Evolutionary conservation across 371 early-diverging fungal genomes (phyloP).

Genomic region (Mucor plumbeus): DNA sequence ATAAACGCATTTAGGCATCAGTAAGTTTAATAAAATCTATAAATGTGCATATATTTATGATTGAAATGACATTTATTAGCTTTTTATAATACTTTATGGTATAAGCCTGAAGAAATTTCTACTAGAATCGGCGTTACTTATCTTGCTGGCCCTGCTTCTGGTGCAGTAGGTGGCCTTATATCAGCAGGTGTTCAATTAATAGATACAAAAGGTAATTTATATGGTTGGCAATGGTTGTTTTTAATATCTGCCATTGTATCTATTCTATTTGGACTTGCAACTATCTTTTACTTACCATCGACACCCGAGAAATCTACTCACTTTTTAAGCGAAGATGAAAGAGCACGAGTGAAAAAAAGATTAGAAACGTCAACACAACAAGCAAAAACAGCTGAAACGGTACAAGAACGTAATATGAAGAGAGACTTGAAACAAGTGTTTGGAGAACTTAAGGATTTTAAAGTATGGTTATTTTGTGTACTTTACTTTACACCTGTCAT

Average conservation of each 20-base stretch:
- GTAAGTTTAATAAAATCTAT: constrained; percentile 21
- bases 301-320: constrained; percentile 47
- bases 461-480: constrained; percentile 50
- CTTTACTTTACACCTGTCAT: constrained; percentile 58
- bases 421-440: constrained; percentile 28
- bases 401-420: constrained; percentile 18
- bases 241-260: constrained; percentile 46
- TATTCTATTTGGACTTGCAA: constrained; percentile 45
- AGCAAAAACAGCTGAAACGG: constrained; percentile 4
- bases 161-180: constrained; percentile 56
- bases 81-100: constrained; percentile 55
- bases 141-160: constrained; percentile 52
- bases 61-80: constrained; percentile 22
- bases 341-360: constrained; percentile 27
- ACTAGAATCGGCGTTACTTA: constrained; percentile 52
- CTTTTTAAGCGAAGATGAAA: constrained; percentile 48
- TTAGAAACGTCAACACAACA: constrained; percentile 10
- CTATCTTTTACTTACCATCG: constrained; percentile 47
- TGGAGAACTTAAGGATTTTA: constrained; percentile 41
- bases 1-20: constrained; percentile 24
- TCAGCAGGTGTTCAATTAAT: constrained; percentile 53
- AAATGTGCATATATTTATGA: no score
- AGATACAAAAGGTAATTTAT: constrained; percentile 46
- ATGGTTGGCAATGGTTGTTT: constrained; percentile 59
- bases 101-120: constrained; percentile 52